Evolutionary conservation across 73 alveolate genomes (phyloP), one percentile per base, ranked within the genome.

Genomic region (Paramecium pentaurelia): DNA sequence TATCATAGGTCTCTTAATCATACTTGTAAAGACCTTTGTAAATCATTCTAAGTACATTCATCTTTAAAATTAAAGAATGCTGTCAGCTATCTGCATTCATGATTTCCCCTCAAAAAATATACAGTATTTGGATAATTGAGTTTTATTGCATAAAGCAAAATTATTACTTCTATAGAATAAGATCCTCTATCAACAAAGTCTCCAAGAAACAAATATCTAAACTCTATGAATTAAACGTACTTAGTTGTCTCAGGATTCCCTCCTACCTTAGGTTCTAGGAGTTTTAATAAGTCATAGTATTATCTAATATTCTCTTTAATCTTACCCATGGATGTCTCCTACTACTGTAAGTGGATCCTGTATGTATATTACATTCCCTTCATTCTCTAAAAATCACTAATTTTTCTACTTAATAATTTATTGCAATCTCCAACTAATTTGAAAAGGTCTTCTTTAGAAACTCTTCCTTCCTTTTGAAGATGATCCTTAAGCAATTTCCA

Each of bases 171-270:
- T 16, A 96, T 95, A 1, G 99, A 97, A 86, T 95, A 97, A 11
- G 99, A 92, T 3, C 99, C 99, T 93, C 99, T 47, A 93, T 97
- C 99, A 16, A 98, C 99, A 91, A 96, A 97, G 87, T 97, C 99
- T 8, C 99, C 99, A 10, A 97, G 86, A 95, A 97, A 97, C 49
- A 97, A 93, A 91, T 97, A 97, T 92, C 97, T 97, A 38, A 44
- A 12, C 28, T 11, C 3, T 28, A 45, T 80, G 4, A 42, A 14
- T 98, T 14, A 75, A 36, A 75, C 27, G 25, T 40, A 80, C 91
- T 86, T 92, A 14, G 99, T 97, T 85, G 95, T 96, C 28, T 96
- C 99, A 0, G 99, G 99, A 64, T 95, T 93, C n/a, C 99, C 99
- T 7, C 98, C 99, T 3, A 96, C 98, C 71, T 80, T 80, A 2